phyloP scores from a whole-genome alignment of 2,329 filamentous ascomycete species.

The Fusarium tricinctum region DNA sequence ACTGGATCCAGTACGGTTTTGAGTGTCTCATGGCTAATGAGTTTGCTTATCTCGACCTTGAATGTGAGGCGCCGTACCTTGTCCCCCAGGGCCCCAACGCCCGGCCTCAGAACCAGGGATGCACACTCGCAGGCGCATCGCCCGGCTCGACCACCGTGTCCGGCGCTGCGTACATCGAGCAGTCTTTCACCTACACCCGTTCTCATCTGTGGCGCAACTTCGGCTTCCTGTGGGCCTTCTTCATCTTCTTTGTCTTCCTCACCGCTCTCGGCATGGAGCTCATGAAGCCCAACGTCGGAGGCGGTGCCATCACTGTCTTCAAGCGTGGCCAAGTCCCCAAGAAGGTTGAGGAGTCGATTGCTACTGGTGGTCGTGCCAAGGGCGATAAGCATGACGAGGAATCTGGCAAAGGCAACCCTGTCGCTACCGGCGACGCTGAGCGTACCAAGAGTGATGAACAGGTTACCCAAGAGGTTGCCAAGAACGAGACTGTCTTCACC shows the following conservation, averaged over 20 bases:
- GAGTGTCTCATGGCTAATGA: constrained; percentile 78
- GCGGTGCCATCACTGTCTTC: constrained; percentile 71
- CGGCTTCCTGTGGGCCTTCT: constrained; percentile 81
- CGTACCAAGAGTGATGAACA: constrained; percentile 51
- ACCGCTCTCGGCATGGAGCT: constrained; percentile 79
- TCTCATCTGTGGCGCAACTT: constrained; percentile 81
- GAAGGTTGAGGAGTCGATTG: constrained; percentile 68
- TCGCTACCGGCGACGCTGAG: constrained; percentile 31
- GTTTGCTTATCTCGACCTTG: constrained; percentile 67
- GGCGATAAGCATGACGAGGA: constrained; percentile 67
- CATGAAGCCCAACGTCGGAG: constrained; percentile 71
- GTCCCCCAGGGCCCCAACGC: constrained; percentile 62
- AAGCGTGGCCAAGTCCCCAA: constrained; percentile 75
- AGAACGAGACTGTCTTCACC: constrained; percentile 72
- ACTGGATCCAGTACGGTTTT: constrained; percentile 77
- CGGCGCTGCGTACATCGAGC: constrained; percentile 69
- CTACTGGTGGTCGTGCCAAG: constrained; percentile 59
- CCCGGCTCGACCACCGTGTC: constrained; percentile 61
- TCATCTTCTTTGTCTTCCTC: constrained; percentile 78
- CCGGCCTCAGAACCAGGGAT: constrained; percentile 63
- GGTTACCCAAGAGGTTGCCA: constrained; percentile 62
- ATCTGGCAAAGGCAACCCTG: constrained; percentile 51
- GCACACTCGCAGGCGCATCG: constrained; percentile 64
- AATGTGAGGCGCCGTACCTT: constrained; percentile 70
- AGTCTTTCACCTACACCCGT: constrained; percentile 67